Conservation (phyloP, 2,329 filamentous ascomycete species). For the Colletotrichum musae region DNA sequence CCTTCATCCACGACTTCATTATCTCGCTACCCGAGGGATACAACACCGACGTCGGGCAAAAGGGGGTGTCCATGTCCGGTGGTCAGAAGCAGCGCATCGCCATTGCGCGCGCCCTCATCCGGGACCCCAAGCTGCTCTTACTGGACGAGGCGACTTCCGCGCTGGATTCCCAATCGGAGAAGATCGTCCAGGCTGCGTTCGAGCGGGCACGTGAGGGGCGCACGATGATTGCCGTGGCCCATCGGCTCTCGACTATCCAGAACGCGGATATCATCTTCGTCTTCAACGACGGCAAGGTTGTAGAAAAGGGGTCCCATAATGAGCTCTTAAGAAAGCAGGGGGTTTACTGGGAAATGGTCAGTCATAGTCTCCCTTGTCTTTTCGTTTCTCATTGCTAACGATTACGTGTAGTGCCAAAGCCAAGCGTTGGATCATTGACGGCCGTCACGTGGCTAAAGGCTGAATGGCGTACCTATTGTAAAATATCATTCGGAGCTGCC, state of each 20-base stretch:
- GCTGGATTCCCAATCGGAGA: constrained; percentile 69
- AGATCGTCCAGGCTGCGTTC: constrained; percentile 61
- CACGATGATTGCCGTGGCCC: constrained; percentile 59
- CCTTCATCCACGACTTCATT: constrained; percentile 72
- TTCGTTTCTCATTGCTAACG: constrained; percentile 10
- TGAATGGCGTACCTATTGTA: constrained; percentile 6
- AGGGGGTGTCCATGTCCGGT: constrained; percentile 70
- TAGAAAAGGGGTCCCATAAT: constrained; percentile 58
- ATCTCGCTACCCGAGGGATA: constrained; percentile 64
- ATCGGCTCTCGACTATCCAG: constrained; percentile 59
- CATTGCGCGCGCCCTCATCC: constrained; percentile 68
- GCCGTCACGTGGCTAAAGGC: background rate
- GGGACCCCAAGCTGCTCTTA: constrained; percentile 65
- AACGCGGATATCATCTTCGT: constrained; percentile 62
- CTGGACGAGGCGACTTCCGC: constrained; percentile 72
- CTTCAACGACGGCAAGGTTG: constrained; percentile 56
- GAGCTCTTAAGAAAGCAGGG: constrained; percentile 37
- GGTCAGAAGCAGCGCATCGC: constrained; percentile 71
- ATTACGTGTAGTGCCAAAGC: constrained; percentile 36
- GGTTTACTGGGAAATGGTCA: constrained; percentile 42
- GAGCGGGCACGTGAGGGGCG: constrained; percentile 47
- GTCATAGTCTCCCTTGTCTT: background rate
- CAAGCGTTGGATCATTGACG: constrained; percentile 40
- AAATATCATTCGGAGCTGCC: background rate
- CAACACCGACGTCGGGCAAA: constrained; percentile 64